Percentiles rank a stretch among this genome's conserved stretches.
Conservation (phyloP, 208 protist species). For the Angomonas desouzai region DNA sequence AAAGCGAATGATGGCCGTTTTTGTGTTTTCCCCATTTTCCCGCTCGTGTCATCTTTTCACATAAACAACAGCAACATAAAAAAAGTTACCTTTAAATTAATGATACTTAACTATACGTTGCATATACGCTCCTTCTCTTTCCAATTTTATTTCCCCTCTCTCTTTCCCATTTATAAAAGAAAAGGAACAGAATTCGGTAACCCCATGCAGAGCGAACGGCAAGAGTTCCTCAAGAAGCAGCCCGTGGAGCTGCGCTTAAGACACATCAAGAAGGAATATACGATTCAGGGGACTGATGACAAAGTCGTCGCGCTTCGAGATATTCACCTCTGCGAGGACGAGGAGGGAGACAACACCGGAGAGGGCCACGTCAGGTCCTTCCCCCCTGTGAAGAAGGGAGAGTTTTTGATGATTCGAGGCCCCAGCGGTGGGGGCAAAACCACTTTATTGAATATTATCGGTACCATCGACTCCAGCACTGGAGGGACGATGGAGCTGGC, state of each 20-base stretch:
- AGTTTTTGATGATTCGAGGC: slow-evolving; percentile 97
- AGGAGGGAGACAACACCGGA: slow-evolving; percentile 4
- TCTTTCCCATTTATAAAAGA: background rate
- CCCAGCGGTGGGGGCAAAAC: slow-evolving; percentile 97
- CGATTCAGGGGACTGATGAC: slow-evolving; percentile 49
- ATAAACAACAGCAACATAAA: slow-evolving; percentile 1
- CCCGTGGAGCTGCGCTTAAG: slow-evolving; percentile 56
- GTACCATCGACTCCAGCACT: slow-evolving; percentile 88
- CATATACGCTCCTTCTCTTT: too few species aligned
- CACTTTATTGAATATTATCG: slow-evolving; percentile 94
- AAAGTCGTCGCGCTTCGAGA: slow-evolving; percentile 54
- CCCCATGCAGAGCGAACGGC: slow-evolving; percentile 6
- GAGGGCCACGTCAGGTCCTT: slow-evolving; percentile 27
- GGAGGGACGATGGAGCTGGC: slow-evolving; percentile 86
- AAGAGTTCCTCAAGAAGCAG: slow-evolving; percentile 23
- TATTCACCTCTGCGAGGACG: slow-evolving; percentile 49
- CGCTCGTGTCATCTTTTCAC: background rate
- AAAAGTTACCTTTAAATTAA: too few species aligned
- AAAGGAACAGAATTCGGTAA: background rate
- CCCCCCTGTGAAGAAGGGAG: slow-evolving; percentile 79
- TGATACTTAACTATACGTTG: too few species aligned
- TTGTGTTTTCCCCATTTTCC: background rate
- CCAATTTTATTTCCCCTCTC: background rate
- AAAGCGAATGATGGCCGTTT: background rate
- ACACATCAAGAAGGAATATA: slow-evolving; percentile 68